These are phyloP conservation scores for Echium plantagineum DNA, from an alignment of 257 asterid genomes.

Conservation along the genomic window DNA sequence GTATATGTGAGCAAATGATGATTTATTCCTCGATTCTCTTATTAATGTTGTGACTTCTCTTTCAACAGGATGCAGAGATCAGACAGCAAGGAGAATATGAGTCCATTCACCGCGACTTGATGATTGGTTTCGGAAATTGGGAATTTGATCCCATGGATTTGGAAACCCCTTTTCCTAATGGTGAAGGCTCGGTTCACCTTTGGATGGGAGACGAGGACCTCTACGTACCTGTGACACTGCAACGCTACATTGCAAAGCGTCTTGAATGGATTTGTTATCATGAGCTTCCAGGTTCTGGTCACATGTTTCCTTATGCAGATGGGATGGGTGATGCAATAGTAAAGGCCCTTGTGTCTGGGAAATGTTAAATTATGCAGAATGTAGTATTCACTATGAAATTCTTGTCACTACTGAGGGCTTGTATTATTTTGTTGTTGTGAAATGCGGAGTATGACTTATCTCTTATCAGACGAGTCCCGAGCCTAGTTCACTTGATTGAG, in stretches of 20 bases:
- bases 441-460: no score
- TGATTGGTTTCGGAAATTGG: slow-evolving; percentile 64
- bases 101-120: slow-evolving; percentile 60
- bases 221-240: slow-evolving; percentile 51
- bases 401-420: background rate
- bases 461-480: background rate
- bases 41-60: background rate
- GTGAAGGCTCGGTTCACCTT: slow-evolving; percentile 59
- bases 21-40: background rate
- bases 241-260: slow-evolving; percentile 45
- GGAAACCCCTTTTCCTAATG: slow-evolving; percentile 43
- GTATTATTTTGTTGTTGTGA: background rate
- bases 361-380: slow-evolving; percentile 6
- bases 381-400: background rate
- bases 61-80: slow-evolving; percentile 25
- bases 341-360: slow-evolving; percentile 35
- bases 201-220: slow-evolving; percentile 86
- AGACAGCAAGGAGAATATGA: slow-evolving; percentile 77
- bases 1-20: background rate
- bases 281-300: slow-evolving; percentile 68
- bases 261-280: slow-evolving; percentile 82
- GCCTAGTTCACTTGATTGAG: no score
- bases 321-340: slow-evolving; percentile 45
- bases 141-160: slow-evolving; percentile 71
- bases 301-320: slow-evolving; percentile 46